phyloP scores from a whole-genome alignment of 257 asterid species.

The Penstemon davidsonii region DNA sequence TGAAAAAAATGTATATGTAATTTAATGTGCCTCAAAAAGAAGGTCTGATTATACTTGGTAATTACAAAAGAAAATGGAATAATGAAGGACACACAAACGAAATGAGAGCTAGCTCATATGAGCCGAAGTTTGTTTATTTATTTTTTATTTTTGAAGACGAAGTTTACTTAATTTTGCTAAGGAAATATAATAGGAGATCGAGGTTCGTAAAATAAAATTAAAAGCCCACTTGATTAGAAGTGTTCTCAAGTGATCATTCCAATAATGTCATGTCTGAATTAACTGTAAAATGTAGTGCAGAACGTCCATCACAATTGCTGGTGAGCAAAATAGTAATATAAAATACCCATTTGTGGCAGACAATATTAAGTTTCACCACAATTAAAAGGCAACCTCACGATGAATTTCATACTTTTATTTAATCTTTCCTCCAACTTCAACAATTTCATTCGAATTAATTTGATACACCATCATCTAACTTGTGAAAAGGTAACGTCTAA shows the following conservation, averaged over 20 bases:
- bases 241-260: conserved; percentile 9
- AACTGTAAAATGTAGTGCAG: conserved; percentile 21
- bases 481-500: too few species aligned
- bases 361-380: conserved; percentile 51
- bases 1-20: too few species aligned
- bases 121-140: too few species aligned
- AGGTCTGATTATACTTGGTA: too few species aligned
- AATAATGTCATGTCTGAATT: conserved; percentile 17
- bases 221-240: conserved; percentile 36
- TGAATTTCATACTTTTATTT: conserved; percentile 7
- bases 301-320: conserved; percentile 32
- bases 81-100: too few species aligned
- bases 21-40: too few species aligned
- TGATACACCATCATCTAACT: too few species aligned
- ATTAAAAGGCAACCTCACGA: conserved; percentile 27
- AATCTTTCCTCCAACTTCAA: too few species aligned
- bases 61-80: too few species aligned
- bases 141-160: neutral
- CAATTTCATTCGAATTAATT: too few species aligned
- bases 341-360: conserved; percentile 51
- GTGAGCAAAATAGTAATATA: conserved; percentile 25
- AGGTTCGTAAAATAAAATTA: neutral
- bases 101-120: too few species aligned
- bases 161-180: neutral
- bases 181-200: neutral